Conservation (phyloP, 805 yeast genomes). For the Geotrichum ghanense region DNA sequence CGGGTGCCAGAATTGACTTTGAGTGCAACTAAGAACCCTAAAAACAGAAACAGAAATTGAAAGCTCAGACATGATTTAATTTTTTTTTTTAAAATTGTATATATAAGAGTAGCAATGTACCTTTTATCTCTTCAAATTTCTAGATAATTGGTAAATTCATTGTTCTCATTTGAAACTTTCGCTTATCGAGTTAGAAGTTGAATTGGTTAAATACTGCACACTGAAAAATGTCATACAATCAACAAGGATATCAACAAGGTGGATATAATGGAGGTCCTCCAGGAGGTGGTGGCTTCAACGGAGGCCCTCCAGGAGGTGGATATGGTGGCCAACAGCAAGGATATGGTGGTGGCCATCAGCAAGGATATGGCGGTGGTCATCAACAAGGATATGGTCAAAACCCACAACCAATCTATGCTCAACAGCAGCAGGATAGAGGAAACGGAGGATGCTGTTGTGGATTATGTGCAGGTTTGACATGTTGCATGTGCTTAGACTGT, state of each 20-base stretch:
- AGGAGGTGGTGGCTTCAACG: too few species aligned
- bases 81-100: too few species aligned
- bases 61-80: too few species aligned
- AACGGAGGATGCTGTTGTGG: slow-evolving; percentile 25
- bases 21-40: too few species aligned
- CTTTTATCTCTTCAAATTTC: too few species aligned
- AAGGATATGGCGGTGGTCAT: slow-evolving; percentile 7
- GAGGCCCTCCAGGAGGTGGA: not conserved
- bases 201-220: not conserved
- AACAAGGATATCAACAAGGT: not conserved
- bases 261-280: not conserved
- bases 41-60: too few species aligned
- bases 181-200: not conserved
- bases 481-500: slow-evolving; percentile 22
- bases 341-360: not conserved
- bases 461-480: slow-evolving; percentile 23
- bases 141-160: too few species aligned
- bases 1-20: too few species aligned
- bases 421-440: slow-evolving; percentile 16
- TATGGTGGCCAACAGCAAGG: not conserved
- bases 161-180: too few species aligned
- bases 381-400: slow-evolving; percentile 10
- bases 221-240: slow-evolving; percentile 1
- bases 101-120: too few species aligned
- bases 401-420: slow-evolving; percentile 20